These are phyloP conservation scores for Athelia sp. DNA, from an alignment of 1,284 basidiomycete genomes.

Conservation along the genomic window DNA sequence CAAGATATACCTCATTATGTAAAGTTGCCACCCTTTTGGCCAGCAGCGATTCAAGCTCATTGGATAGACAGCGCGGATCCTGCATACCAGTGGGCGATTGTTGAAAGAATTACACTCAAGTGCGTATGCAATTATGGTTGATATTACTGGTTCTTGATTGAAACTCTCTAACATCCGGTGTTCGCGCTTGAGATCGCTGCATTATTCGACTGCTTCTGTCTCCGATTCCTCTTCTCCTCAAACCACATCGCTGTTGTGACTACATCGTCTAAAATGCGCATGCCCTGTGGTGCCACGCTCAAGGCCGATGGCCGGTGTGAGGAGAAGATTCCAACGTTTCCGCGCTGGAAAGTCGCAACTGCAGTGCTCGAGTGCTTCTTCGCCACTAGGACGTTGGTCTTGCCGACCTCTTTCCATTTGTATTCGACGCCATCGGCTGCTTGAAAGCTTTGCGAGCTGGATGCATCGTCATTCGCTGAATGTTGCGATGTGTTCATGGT, in stretches of 20 bases:
- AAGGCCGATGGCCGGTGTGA: not conserved
- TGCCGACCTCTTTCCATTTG: not conserved
- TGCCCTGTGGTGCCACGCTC: not conserved
- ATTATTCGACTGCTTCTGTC: not conserved
- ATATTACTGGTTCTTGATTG: too few relatives aligned
- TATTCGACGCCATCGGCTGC: not conserved
- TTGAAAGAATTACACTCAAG: too few relatives aligned
- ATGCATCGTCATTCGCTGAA: too few relatives aligned
- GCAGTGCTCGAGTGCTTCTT: not conserved
- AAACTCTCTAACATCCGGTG: too few relatives aligned
- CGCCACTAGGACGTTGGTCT: not conserved
- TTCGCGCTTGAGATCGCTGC: too few relatives aligned
- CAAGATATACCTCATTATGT: too few relatives aligned
- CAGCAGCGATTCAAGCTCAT: too few relatives aligned
- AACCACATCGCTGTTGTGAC: not conserved
- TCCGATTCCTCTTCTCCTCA: not conserved
- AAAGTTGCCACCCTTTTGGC: too few relatives aligned
- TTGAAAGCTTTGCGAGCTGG: not conserved
- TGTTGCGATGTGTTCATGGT: too few relatives aligned
- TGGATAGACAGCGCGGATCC: too few relatives aligned
- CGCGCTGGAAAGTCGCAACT: not conserved
- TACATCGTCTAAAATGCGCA: not conserved
- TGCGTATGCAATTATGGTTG: too few relatives aligned
- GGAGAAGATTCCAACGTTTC: not conserved
- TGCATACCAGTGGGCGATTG: too few relatives aligned